Conservation (phyloP, 108 stramenopile species). For the Nitzschia putrida region DNA sequence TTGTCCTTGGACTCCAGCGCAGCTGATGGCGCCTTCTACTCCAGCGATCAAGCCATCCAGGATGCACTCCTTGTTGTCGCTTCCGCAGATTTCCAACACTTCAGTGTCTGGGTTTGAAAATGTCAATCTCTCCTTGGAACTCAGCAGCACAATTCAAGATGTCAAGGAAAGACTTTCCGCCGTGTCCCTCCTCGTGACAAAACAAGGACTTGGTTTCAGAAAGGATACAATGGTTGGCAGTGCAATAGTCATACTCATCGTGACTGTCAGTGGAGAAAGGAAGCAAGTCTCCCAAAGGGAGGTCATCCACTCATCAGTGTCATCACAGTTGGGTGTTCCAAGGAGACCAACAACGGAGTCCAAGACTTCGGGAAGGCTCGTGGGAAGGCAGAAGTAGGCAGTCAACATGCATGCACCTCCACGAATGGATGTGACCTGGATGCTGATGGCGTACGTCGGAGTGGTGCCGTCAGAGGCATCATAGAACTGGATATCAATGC, state of each 20-base stretch:
- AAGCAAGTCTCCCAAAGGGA: background rate
- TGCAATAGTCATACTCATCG: conserved; percentile 1
- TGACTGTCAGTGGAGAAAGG: background rate
- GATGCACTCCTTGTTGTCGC: background rate
- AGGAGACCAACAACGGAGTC: conserved; percentile 1
- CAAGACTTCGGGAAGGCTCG: background rate
- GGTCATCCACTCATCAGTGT: conserved; percentile 1
- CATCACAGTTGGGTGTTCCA: background rate
- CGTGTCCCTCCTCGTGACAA: background rate
- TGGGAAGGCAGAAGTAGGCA: background rate
- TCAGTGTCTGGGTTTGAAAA: background rate
- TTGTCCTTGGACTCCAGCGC: too few species aligned
- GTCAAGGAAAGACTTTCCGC: background rate
- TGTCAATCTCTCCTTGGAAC: background rate
- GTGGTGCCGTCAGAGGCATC: background rate
- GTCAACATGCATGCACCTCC: too few species aligned
- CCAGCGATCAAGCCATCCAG: background rate
- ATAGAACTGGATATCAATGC: background rate
- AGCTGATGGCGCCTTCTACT: background rate
- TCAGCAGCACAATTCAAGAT: background rate
- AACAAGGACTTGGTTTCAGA: background rate
- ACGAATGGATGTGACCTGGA: too few species aligned
- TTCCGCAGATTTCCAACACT: background rate
- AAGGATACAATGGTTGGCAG: conserved; percentile 5
- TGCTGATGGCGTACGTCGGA: background rate